Conservation (phyloP, 352 stramenopile species). For the Pythium angustatum region DNA sequence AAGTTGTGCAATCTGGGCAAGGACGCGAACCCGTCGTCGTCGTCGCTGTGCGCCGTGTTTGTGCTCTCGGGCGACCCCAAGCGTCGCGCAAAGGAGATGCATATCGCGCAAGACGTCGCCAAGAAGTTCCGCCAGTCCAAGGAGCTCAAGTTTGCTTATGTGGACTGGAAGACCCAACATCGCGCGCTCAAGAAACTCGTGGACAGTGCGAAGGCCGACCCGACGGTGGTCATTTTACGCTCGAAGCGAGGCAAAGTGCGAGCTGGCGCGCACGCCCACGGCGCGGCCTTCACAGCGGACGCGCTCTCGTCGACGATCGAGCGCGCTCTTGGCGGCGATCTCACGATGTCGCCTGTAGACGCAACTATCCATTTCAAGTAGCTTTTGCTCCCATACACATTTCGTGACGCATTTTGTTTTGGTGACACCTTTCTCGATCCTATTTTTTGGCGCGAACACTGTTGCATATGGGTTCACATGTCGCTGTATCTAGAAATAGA, state of each 20-base stretch:
- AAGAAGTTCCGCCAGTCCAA: constrained; percentile 70
- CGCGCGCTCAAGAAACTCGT: constrained; percentile 55
- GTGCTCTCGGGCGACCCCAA: constrained; percentile 57
- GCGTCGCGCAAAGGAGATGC: constrained; percentile 46
- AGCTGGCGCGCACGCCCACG: constrained; percentile 38
- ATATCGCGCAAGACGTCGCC: constrained; percentile 53
- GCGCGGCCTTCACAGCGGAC: constrained; percentile 46
- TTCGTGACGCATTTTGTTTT: neutral
- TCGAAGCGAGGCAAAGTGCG: constrained; percentile 70
- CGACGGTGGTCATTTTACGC: constrained; percentile 62
- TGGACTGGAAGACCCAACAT: constrained; percentile 72
- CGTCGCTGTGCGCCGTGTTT: constrained; percentile 71
- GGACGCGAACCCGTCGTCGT: constrained; percentile 46
- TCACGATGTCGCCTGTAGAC: constrained; percentile 43
- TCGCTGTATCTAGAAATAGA: constrained; percentile 20
- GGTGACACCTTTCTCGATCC: neutral
- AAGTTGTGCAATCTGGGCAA: constrained; percentile 80
- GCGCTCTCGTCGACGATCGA: constrained; percentile 70
- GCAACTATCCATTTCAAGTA: constrained; percentile 30
- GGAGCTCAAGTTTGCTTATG: constrained; percentile 62
- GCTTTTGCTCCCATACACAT: neutral
- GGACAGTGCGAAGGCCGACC: constrained; percentile 24
- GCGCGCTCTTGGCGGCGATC: constrained; percentile 65
- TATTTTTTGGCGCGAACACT: constrained; percentile 9
- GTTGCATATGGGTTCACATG: constrained; percentile 1